A percentile compares a stretch with the other conserved stretches of the same genome.
phyloP scores from a whole-genome alignment of 495 filamentous ascomycete genomes.

The Filosporella fistucella region DNA sequence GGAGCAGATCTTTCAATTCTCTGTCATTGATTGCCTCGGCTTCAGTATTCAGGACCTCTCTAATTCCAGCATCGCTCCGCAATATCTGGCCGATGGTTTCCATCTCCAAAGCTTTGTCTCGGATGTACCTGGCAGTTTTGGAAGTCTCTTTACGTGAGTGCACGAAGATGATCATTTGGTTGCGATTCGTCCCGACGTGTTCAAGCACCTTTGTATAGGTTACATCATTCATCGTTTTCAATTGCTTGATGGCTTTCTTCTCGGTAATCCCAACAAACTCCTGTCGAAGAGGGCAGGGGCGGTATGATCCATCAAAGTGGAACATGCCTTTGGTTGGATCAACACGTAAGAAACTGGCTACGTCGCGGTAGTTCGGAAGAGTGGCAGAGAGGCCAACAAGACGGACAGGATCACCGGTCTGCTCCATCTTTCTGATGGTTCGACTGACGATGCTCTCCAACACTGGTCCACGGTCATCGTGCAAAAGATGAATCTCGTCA shows the following conservation, averaged over 20 bases:
- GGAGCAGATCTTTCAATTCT: conserved; percentile 89
- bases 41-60: conserved; percentile 82
- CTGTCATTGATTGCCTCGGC: conserved; percentile 77
- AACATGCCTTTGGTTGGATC: conserved; percentile 83
- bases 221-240: conserved; percentile 99
- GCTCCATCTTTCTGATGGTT: conserved; percentile 87
- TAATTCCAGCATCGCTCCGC: conserved; percentile 85
- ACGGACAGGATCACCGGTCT: conserved; percentile 86
- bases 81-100: conserved; percentile 97
- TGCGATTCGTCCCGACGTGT: conserved; percentile 82
- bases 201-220: conserved; percentile 97
- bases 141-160: conserved; percentile 97
- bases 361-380: conserved; percentile 93
- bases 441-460: conserved; percentile 95
- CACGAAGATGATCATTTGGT: conserved; percentile 98
- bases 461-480: conserved; percentile 96
- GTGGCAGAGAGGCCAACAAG: conserved; percentile 93
- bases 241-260: conserved; percentile 97
- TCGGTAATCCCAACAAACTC: conserved; percentile 98
- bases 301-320: conserved; percentile 92
- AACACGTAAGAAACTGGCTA: conserved; percentile 91
- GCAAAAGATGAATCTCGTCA: conserved; percentile 95
- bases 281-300: conserved; percentile 89
- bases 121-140: conserved; percentile 92
- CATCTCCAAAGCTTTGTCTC: conserved; percentile 91